These are phyloP conservation scores for Aspergillus biplanus DNA, from an alignment of 495 filamentous ascomycete species.

Conservation along the genomic window DNA sequence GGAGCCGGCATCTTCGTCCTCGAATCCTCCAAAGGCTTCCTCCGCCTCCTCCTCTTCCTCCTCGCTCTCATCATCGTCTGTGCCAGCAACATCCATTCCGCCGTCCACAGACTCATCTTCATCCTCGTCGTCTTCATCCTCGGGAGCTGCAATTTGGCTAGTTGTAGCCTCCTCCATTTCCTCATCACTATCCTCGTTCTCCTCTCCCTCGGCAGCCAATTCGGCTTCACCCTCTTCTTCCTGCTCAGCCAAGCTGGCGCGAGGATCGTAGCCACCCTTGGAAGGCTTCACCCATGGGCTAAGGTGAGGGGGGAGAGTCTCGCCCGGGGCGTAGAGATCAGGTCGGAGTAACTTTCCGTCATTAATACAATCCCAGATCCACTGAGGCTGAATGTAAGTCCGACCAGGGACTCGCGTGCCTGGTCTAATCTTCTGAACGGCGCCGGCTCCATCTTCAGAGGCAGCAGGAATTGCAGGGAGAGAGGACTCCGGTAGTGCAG, in stretches of 20 bases:
- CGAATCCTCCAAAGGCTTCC: conserved; percentile 46
- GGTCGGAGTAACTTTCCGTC: conserved; percentile 82
- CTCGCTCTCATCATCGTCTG: conserved; percentile 50
- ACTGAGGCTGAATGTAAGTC: conserved; percentile 94
- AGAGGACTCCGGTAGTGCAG: conserved; percentile 66
- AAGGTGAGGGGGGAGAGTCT: conserved; percentile 86
- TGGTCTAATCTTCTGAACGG: conserved; percentile 47
- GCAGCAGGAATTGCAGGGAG: conserved; percentile 60
- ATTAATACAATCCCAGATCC: conserved; percentile 97
- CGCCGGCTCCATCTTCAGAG: conserved; percentile 56
- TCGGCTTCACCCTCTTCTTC: conserved; percentile 85
- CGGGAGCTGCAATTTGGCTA: conserved; percentile 25
- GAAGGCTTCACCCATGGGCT: conserved; percentile 93
- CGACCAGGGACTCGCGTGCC: conserved; percentile 78
- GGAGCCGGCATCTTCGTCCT: conserved; percentile 43
- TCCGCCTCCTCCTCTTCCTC: conserved; percentile 42
- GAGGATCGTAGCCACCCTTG: conserved; percentile 88
- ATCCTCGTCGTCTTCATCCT: conserved; percentile 53
- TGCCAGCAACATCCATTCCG: conserved; percentile 63
- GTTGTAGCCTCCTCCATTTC: conserved; percentile 43
- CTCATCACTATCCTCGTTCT: conserved; percentile 47
- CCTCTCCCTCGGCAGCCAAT: conserved; percentile 56
- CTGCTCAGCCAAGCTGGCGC: conserved; percentile 69
- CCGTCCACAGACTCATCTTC: conserved; percentile 54
- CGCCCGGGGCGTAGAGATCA: conserved; percentile 88